Evolutionary conservation across 2,329 filamentous ascomycete species (phyloP).

Genomic region (Trichophyton verrucosum): DNA sequence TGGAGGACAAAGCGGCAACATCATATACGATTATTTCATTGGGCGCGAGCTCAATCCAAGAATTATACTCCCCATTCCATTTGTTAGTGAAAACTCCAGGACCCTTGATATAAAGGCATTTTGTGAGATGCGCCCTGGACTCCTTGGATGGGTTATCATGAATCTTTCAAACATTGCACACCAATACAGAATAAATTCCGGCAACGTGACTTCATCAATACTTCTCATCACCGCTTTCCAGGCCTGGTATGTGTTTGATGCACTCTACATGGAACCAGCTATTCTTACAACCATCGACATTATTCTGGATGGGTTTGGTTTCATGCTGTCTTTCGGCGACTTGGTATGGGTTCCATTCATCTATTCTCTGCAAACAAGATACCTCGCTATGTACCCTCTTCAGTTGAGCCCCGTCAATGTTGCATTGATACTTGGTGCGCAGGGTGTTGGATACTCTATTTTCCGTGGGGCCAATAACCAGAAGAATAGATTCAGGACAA

Average conservation of each 20-base stretch:
- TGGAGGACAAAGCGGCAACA: constrained; percentile 69
- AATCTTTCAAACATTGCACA: constrained; percentile 75
- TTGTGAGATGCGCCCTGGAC: constrained; percentile 79
- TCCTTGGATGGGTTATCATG: constrained; percentile 78
- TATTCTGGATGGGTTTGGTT: constrained; percentile 83
- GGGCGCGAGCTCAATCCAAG: constrained; percentile 90
- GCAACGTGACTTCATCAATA: constrained; percentile 75
- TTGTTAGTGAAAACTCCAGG: constrained; percentile 48
- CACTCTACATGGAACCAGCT: constrained; percentile 73
- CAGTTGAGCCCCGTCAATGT: constrained; percentile 58
- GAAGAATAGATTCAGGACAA: constrained; percentile 86
- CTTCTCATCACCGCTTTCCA: constrained; percentile 67
- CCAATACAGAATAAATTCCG: constrained; percentile 70
- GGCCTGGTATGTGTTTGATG: constrained; percentile 69
- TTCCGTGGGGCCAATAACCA: constrained; percentile 86
- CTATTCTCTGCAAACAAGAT: constrained; percentile 73
- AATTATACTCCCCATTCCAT: constrained; percentile 50
- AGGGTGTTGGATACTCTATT: constrained; percentile 65
- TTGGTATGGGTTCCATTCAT: constrained; percentile 85
- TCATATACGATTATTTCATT: constrained; percentile 92
- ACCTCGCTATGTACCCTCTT: constrained; percentile 69
- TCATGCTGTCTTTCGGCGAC: constrained; percentile 89
- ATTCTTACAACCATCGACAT: constrained; percentile 92
- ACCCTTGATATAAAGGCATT: constrained; percentile 84
- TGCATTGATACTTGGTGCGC: constrained; percentile 53